These are phyloP conservation scores for Anthracocystis setariae DNA, from an alignment of 1,284 basidiomycete species.

Conservation along the genomic window DNA sequence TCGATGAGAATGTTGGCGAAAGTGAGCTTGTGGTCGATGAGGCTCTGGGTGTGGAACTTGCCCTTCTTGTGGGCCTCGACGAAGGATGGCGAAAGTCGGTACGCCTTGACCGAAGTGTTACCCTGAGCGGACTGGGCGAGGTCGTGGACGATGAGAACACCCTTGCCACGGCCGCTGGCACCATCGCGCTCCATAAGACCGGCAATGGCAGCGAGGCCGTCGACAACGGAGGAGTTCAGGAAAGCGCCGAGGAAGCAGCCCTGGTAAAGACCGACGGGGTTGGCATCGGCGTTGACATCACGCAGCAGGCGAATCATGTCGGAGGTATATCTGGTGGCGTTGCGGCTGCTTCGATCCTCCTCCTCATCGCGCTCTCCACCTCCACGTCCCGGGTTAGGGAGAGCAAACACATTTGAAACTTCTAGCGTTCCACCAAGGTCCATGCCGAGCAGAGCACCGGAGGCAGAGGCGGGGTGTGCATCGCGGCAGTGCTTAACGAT, in stretches of 20 bases:
- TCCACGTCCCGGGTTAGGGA: conserved; percentile 54
- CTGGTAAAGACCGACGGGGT: conserved; percentile 96
- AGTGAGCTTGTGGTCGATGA: conserved; percentile 85
- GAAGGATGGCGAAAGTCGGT: conserved; percentile 84
- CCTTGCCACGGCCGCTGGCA: conserved; percentile 61
- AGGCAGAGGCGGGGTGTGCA: conserved; percentile 62
- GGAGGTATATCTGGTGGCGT: conserved; percentile 75
- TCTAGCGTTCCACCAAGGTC: conserved; percentile 64
- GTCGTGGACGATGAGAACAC: conserved; percentile 66
- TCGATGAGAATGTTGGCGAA: conserved; percentile 90
- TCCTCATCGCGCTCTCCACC: conserved; percentile 59
- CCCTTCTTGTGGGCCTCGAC: conserved; percentile 84
- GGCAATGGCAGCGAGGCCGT: conserved; percentile 72
- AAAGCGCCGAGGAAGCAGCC: conserved; percentile 79
- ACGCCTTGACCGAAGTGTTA: conserved; percentile 90
- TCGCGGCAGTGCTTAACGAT: conserved; percentile 67
- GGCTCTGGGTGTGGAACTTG: conserved; percentile 84
- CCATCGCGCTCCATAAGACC: conserved; percentile 65
- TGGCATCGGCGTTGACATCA: conserved; percentile 93
- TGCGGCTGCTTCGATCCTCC: conserved; percentile 58
- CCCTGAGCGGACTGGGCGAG: conserved; percentile 74
- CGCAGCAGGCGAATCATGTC: conserved; percentile 86
- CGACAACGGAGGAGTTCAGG: conserved; percentile 82
- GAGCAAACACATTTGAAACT: conserved; percentile 63
- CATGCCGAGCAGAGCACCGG: conserved; percentile 64